Evolutionary conservation across 164 flowering plant species (phyloP), one percentile per base, ranked within the genome.

Genomic region (Taxillus chinensis): DNA sequence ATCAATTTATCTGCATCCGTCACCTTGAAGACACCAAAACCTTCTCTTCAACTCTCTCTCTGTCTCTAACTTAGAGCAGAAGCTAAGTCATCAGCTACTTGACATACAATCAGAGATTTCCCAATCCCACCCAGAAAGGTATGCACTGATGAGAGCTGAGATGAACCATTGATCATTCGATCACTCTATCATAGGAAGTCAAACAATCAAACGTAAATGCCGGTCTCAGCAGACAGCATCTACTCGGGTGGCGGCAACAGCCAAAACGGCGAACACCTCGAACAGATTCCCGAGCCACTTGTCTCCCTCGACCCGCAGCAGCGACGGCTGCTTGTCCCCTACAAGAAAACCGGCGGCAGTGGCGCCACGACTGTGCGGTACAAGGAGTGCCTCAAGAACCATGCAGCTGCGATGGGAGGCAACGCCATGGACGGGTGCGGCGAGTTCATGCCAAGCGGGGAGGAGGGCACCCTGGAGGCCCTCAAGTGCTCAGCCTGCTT

Each of bases 361-460:
- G 27, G 27, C 27, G 13, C 27, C 5, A 5, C 5, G 58, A 13
- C 38, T 27, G 58, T 55, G 58, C 8, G 39, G 58, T 55, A 55
- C 58, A n/a, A 4, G 38, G 58, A 55, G 39, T 55, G 58, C 13
- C 37, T 55, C 10, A 55, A 55, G 58, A 55, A 55, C 58, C 58
- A 55, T 11, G 58, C 58, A 5, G 58, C 58, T 8, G 40, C 39
- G 39, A 55, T n/a, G 40, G 58, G 58, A 6, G 58, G 58, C 5
- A 7, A n/a, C 27, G 58, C 58, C 8, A 38, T 13, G 5, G 58
- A 55, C 38, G 58, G 58, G 4, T 55, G 58, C 38, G 58, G 58
- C 8, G 58, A 55, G 58, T 55, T 55, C 58, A 55, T 55, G 58
- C 58, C 58, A 1, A 3, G 37, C 8, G 39, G 39, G 8, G 40